A percentile compares a stretch with the other conserved stretches of the same genome.
Conservation (phyloP, 305 asterid species). For the Fraxinus sp. region DNA sequence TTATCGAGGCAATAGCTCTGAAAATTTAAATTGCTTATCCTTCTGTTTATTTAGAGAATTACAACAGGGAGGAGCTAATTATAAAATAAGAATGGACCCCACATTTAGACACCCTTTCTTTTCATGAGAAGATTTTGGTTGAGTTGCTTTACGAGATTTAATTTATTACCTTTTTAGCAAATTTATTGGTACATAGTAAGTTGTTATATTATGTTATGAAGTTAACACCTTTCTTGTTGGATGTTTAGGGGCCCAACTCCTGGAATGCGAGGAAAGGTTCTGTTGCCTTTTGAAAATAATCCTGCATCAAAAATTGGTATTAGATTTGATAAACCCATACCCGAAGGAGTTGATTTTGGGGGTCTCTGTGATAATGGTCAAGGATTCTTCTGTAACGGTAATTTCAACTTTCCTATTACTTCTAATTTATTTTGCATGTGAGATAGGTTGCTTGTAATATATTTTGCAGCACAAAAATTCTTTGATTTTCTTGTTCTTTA, state of each 20-base stretch:
- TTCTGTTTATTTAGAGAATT: neutral
- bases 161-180: neutral
- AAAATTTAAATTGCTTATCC: neutral
- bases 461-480: slow-evolving; percentile 2
- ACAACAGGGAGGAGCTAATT: neutral
- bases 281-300: slow-evolving; percentile 71
- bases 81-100: neutral
- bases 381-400: slow-evolving; percentile 89
- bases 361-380: slow-evolving; percentile 72
- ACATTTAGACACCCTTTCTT: neutral
- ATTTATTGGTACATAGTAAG: slow-evolving; percentile 13
- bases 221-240: slow-evolving; percentile 31
- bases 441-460: neutral
- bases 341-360: slow-evolving; percentile 85
- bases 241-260: slow-evolving; percentile 69
- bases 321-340: slow-evolving; percentile 65
- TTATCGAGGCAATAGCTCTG: neutral
- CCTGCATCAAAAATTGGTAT: slow-evolving; percentile 76
- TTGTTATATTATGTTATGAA: slow-evolving; percentile 14
- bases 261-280: slow-evolving; percentile 77
- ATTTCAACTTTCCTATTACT: slow-evolving; percentile 25
- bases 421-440: neutral
- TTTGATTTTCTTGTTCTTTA: slow-evolving; percentile 19
- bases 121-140: neutral
- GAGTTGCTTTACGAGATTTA: neutral